These are phyloP conservation scores for Sarcocystis neurona DNA, from an alignment of 169 alveolate species.

Conservation along the genomic window DNA sequence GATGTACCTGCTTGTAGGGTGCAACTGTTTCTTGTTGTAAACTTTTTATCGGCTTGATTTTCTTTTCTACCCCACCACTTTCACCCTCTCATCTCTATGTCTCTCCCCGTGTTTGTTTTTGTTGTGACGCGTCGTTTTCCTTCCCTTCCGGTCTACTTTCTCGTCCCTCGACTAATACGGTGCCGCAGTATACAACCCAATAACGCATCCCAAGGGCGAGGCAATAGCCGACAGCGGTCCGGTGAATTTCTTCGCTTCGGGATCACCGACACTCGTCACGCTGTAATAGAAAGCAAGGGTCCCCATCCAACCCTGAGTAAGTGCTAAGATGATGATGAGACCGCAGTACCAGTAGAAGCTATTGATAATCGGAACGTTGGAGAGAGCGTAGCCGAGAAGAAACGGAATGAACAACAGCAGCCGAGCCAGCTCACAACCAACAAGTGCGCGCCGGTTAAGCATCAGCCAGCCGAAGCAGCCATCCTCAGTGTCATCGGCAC, in stretches of 20 bases:
- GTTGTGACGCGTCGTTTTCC: too few relatives aligned
- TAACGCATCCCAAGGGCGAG: conserved; percentile 36
- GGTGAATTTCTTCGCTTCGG: conserved; percentile 6
- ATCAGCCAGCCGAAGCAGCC: conserved; percentile 18
- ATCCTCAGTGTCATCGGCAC: neutral
- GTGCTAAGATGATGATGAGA: neutral
- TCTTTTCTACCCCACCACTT: too few relatives aligned
- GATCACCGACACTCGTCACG: conserved; percentile 8
- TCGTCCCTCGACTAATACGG: conserved; percentile 28
- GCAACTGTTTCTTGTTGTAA: too few relatives aligned
- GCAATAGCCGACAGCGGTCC: conserved; percentile 44
- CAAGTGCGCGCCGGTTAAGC: neutral
- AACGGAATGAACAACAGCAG: conserved; percentile 41
- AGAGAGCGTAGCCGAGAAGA: conserved; percentile 1
- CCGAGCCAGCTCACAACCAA: neutral
- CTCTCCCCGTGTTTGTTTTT: too few relatives aligned
- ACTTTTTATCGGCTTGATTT: too few relatives aligned
- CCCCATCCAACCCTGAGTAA: conserved; percentile 42
- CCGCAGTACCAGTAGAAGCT: conserved; percentile 20
- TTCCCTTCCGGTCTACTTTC: too few relatives aligned
- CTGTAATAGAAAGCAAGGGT: conserved; percentile 37
- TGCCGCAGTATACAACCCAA: conserved; percentile 21
- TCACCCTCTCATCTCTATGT: too few relatives aligned
- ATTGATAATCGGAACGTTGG: neutral
- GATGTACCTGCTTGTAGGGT: too few relatives aligned